Base-by-base conservation (phyloP, 176 grass and related monocot species). In the Oryza meridionalis region DNA sequence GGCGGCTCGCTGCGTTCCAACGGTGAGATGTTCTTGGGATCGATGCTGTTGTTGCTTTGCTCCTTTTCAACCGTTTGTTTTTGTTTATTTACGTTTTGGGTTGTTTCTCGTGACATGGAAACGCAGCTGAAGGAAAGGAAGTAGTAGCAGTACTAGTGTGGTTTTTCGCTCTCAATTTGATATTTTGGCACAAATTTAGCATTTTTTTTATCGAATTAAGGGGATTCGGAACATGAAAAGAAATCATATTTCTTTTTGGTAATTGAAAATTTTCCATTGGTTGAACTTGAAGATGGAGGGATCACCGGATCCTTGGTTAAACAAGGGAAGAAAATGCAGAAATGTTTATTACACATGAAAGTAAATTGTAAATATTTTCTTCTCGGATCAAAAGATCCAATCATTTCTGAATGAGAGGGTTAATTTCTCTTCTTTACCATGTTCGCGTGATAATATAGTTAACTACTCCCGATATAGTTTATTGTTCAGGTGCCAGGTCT, bases 11-110 rank as follows among this genome's bases (percentile, higher is more conserved):
- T 19, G 46, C 42, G 37, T 75, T 42, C 51, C 29, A 42, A 32
- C 42, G 81, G 89, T 90, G 80, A 88, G 81, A 64, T 77, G 16
- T 77, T 88, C 63, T 79, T 79, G 27, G 38, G 42, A 4, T 73
- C 58, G 42, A 47, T 50, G 14, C 17, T 13, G 3, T 29, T 13
- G 3, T 0, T 38, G 24, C 62, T 40, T 49, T 67, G 29, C 55
- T 51, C 64, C 43, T 72, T 42, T 67, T 40, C 38, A 43, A 1
- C 42, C 12, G 44, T 19, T 58, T 51, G 4, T 5, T 55, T 67
- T 15, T 19, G 6, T 55, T 55, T 55, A 0, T 58, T 19, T 58
- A 58, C 16, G 43, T 71, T 12, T 67, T 63, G 75, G 4, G 26
- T 26, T 32, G 9, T 49, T 49, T 67, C 42, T 45, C 49, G 31